Base-by-base conservation (phyloP, 1,139 yeast species). In the Geotrichum candidum region DNA sequence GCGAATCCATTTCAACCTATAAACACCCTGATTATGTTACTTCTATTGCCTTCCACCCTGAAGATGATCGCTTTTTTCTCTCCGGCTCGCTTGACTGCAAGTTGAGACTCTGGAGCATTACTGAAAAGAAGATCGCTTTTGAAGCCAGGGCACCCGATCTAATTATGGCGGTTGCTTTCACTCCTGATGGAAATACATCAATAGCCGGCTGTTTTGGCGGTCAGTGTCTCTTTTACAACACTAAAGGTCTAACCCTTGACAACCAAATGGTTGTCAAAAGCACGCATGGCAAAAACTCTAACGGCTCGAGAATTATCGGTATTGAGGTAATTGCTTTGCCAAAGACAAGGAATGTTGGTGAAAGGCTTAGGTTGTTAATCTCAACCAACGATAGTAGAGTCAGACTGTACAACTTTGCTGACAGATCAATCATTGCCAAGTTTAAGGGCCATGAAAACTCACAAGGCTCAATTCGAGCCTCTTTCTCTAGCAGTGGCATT, bases 141-240 rank as follows among this genome's bases (percentile, higher is more conserved):
- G 71, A 75, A 61, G 72, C 73, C 29, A 77, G 77, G 58, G 73
- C 81, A 0, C 75, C 79, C 0, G 79, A 76, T 58, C 74, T 86
- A 63, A 82, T 89, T 13, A 88, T 96, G 0, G 89, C 95, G 0
- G 79, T 87, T 46, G 81, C 82, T 1, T 85, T 89, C 67, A 80
- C 90, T 0, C 91, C 94, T 0, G 84, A 84, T 68, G 96, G 96
- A 0, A 76, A 78, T 31, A 76, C 80, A 56, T 80, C 89, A 33
- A 78, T 88, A 59, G 86, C 86, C 1, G 98, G 98, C 5, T 91
- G 96, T 5, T 89, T 90, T 69, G 84, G 85, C 66, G 97, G 98
- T 0, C 80, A 83, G 29, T 76, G 90, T 35, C 78, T 81, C 58
- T 79, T 86, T 4, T 74, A 89, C 65, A 85, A 84, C 64, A 86